phyloP scores from a whole-genome alignment of 805 yeast genomes.

The Kuraishia cidri region DNA sequence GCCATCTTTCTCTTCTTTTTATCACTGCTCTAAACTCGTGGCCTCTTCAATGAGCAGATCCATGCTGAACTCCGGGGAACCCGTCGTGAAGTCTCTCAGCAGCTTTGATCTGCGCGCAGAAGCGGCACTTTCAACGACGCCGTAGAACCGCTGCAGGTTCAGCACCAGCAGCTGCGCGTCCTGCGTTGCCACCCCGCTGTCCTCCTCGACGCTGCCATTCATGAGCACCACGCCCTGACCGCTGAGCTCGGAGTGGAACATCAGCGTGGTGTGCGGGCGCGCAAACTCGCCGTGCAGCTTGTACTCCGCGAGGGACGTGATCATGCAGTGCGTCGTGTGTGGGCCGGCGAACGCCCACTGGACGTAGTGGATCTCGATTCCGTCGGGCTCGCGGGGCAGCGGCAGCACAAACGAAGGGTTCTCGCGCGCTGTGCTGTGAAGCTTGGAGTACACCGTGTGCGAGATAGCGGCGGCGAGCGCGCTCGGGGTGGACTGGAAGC shows the following conservation, averaged over 20 bases:
- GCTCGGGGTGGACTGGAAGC: slow-evolving; percentile 56
- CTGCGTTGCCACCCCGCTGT: slow-evolving; percentile 52
- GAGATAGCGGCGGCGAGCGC: slow-evolving; percentile 60
- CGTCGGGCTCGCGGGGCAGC: slow-evolving; percentile 54
- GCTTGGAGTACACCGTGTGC: slow-evolving; percentile 45
- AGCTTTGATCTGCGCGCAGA: slow-evolving; percentile 43
- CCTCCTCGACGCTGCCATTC: slow-evolving; percentile 79
- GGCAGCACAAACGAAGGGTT: slow-evolving; percentile 89
- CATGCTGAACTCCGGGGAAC: slow-evolving; percentile 55
- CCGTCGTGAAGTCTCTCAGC: slow-evolving; percentile 61
- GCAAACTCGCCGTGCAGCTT: slow-evolving; percentile 88
- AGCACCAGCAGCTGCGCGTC: slow-evolving; percentile 75
- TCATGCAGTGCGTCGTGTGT: slow-evolving; percentile 76
- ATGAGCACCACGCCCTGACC: slow-evolving; percentile 60
- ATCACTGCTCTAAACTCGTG: too few relatives aligned
- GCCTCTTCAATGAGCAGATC: slow-evolving; percentile 66
- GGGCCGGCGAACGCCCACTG: slow-evolving; percentile 92
- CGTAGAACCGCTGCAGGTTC: slow-evolving; percentile 78
- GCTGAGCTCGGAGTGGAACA: slow-evolving; percentile 74
- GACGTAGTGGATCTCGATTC: slow-evolving; percentile 76
- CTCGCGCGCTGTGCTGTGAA: slow-evolving; percentile 56
- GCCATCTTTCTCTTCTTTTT: too few relatives aligned
- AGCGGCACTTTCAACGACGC: slow-evolving; percentile 42
- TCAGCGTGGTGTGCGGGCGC: slow-evolving; percentile 87
- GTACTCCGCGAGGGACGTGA: slow-evolving; percentile 87